Evolutionary conservation across 1,284 basidiomycete genomes (phyloP).

Genomic region (Microbotryum violaceum): DNA sequence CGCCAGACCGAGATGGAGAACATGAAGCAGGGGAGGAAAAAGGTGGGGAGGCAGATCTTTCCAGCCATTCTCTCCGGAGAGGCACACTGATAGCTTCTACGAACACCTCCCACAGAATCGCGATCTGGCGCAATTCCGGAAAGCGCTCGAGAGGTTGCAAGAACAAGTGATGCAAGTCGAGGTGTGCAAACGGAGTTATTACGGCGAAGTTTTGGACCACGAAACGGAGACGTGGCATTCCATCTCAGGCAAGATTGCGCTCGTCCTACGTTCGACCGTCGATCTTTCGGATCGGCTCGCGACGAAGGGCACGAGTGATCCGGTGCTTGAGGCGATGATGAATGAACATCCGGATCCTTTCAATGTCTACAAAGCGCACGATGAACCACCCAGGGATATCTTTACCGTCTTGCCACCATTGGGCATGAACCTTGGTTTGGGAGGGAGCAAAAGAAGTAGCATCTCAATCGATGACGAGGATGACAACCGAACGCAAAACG

Average conservation of each 20-base stretch:
- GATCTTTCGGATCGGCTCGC: slow-evolving; percentile 40
- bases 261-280: slow-evolving; percentile 32
- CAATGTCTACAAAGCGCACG: slow-evolving; percentile 35
- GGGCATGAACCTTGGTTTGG: slow-evolving; percentile 22
- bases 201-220: slow-evolving; percentile 26
- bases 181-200: slow-evolving; percentile 33
- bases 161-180: slow-evolving; percentile 36
- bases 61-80: no score
- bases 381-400: slow-evolving; percentile 19
- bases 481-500: background rate
- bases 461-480: background rate
- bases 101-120: slow-evolving; percentile 5
- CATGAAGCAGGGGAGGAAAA: slow-evolving; percentile 29
- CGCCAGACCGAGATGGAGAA: slow-evolving; percentile 34
- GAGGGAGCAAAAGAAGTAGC: slow-evolving; percentile 1
- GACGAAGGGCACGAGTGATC: slow-evolving; percentile 41
- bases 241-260: slow-evolving; percentile 31
- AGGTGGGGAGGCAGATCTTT: background rate
- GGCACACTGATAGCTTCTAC: no score
- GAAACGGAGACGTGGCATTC: slow-evolving; percentile 32
- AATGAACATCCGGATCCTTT: slow-evolving; percentile 43
- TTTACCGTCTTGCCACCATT: slow-evolving; percentile 28
- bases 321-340: slow-evolving; percentile 42
- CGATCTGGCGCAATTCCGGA: slow-evolving; percentile 33
- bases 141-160: slow-evolving; percentile 31